These are phyloP conservation scores for Chamaenerion angustifolium DNA, from an alignment of 345 rosid genomes.

Conservation along the genomic window DNA sequence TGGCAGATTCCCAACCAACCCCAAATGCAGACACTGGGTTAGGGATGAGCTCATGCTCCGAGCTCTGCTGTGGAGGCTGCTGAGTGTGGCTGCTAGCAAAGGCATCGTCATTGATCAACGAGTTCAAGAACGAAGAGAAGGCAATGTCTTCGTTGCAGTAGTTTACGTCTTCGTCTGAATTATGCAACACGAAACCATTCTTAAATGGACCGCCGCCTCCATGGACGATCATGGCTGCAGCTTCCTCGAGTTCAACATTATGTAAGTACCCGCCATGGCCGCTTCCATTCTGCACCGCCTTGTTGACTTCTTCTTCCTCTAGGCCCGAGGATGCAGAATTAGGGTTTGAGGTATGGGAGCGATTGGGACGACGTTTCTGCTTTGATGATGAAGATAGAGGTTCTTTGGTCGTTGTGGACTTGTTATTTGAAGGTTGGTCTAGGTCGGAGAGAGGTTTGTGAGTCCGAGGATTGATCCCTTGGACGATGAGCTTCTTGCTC, in stretches of 20 bases:
- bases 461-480: conserved; percentile 55
- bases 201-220: too few species aligned
- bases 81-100: conserved; percentile 14
- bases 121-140: conserved; percentile 44
- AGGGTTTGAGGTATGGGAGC: conserved; percentile 2
- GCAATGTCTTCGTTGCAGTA: conserved; percentile 19
- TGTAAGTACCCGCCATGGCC: background rate
- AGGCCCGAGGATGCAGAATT: background rate
- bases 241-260: conserved; percentile 7
- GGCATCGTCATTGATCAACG: conserved; percentile 36
- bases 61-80: conserved; percentile 9
- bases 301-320: background rate
- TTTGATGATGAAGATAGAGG: conserved; percentile 1
- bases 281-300: background rate
- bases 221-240: background rate
- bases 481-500: conserved; percentile 46
- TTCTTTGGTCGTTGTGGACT: conserved; percentile 2
- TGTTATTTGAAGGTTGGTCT: conserved; percentile 2
- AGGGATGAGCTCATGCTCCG: conserved; percentile 11
- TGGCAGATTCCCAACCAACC: conserved; percentile 22
- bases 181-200: conserved; percentile 3
- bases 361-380: background rate
- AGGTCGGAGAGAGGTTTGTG: conserved; percentile 34
- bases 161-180: conserved; percentile 15
- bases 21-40: conserved; percentile 11